Conservation (phyloP, 1,284 basidiomycete genomes). For the Apiotrichum laibachii region DNA sequence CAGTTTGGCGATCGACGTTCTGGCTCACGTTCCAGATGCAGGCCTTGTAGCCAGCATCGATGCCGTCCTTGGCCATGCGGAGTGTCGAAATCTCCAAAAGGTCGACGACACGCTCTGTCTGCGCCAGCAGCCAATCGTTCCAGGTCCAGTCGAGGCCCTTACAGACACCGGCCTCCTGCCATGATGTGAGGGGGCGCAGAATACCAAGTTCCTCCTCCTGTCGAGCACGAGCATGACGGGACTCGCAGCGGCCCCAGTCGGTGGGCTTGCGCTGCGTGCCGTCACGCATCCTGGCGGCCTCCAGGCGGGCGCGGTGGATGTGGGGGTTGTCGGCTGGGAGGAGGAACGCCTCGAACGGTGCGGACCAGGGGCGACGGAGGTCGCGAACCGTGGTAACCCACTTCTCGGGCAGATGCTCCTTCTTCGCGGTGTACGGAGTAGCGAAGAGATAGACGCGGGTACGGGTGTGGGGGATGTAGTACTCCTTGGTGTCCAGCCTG, state of each 20-base stretch:
- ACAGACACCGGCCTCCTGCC: conserved; percentile 89
- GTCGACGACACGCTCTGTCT: conserved; percentile 93
- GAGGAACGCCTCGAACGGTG: conserved; percentile 87
- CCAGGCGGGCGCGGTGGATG: conserved; percentile 82
- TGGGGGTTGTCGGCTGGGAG: conserved; percentile 84
- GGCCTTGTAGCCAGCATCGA: conserved; percentile 84
- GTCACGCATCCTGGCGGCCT: conserved; percentile 52
- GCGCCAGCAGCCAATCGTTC: conserved; percentile 86
- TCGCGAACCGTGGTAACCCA: conserved; percentile 70
- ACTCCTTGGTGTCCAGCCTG: conserved; percentile 83
- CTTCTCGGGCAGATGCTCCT: conserved; percentile 60
- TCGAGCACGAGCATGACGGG: conserved; percentile 81
- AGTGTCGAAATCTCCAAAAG: conserved; percentile 86
- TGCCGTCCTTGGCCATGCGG: conserved; percentile 72
- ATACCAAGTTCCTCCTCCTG: conserved; percentile 78
- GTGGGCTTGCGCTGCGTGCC: conserved; percentile 57
- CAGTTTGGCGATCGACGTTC: conserved; percentile 87
- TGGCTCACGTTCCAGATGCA: conserved; percentile 98
- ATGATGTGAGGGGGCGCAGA: conserved; percentile 82
- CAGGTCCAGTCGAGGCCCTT: conserved; percentile 87
- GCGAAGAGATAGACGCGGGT: conserved; percentile 85
- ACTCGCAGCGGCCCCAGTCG: conserved; percentile 91
- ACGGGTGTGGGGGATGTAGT: conserved; percentile 91
- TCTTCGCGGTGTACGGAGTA: conserved; percentile 24
- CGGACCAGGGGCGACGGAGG: conserved; percentile 78